Evolutionary conservation across 2,329 filamentous ascomycete genomes (phyloP).

Genomic region (Trichophyton simii): DNA sequence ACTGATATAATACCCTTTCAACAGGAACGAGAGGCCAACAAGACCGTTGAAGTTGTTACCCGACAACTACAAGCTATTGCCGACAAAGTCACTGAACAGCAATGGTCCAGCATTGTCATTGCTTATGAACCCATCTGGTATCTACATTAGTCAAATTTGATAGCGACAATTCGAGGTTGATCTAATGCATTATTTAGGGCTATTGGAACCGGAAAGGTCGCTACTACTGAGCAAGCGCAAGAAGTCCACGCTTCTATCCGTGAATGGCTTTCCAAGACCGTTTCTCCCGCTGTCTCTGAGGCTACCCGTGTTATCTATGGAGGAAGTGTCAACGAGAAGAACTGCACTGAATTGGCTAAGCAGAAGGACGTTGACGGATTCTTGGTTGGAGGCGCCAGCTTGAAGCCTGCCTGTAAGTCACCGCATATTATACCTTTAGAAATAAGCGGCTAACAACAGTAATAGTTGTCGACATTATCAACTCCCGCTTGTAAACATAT

Average conservation of each 20-base stretch:
- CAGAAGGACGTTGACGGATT: slow-evolving; percentile 95
- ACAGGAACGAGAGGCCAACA: slow-evolving; percentile 65
- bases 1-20: slow-evolving; percentile 3
- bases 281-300: slow-evolving; percentile 67
- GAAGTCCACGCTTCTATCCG: slow-evolving; percentile 89
- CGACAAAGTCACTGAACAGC: slow-evolving; percentile 51
- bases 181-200: slow-evolving; percentile 33
- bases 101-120: slow-evolving; percentile 91
- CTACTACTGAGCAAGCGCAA: slow-evolving; percentile 78
- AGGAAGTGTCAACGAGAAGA: slow-evolving; percentile 95
- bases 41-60: slow-evolving; percentile 63
- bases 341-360: slow-evolving; percentile 84
- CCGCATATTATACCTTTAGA: neutral
- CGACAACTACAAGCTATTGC: slow-evolving; percentile 72
- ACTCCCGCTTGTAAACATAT: slow-evolving; percentile 40
- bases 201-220: slow-evolving; percentile 85
- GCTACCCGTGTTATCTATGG: slow-evolving; percentile 92
- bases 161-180: neutral
- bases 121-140: slow-evolving; percentile 99
- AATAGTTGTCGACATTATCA: slow-evolving; percentile 56
- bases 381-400: slow-evolving; percentile 86
- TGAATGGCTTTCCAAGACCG: slow-evolving; percentile 62
- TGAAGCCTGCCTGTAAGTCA: slow-evolving; percentile 86
- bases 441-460: slow-evolving; percentile 8
- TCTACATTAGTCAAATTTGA: neutral